A percentile compares a stretch with the other conserved stretches of the same genome.
phyloP scores from a whole-genome alignment of 2,329 filamentous ascomycete species.

The Aaosphaeria arxii region DNA sequence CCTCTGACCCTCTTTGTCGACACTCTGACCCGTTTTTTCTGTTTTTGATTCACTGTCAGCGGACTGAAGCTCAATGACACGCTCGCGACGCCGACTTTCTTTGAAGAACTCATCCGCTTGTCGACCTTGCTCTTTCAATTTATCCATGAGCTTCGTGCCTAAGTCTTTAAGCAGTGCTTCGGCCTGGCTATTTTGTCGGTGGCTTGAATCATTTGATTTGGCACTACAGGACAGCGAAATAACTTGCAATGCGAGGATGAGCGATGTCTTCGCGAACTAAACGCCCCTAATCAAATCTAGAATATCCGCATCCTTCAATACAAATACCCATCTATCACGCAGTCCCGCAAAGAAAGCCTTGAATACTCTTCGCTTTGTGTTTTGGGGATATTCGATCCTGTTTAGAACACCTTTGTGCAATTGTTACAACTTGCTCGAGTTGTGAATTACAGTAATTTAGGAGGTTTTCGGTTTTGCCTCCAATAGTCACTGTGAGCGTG shows the following conservation, averaged over 20 bases:
- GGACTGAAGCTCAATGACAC: background rate
- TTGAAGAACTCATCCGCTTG: background rate
- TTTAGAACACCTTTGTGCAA: background rate
- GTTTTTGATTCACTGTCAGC: background rate
- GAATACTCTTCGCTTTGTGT: background rate
- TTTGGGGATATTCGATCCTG: background rate
- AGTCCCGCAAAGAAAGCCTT: background rate
- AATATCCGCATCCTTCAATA: background rate
- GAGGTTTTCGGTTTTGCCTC: background rate
- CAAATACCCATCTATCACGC: background rate
- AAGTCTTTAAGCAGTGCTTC: background rate
- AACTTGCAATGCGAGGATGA: background rate
- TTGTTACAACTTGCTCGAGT: background rate
- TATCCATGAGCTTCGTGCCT: background rate
- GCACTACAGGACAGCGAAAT: background rate
- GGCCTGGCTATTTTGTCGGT: background rate
- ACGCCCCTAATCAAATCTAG: background rate
- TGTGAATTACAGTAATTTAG: background rate
- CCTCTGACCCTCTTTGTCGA: background rate
- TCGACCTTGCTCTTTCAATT: background rate
- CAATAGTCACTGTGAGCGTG: background rate
- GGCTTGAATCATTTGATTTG: background rate
- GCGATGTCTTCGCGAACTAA: background rate
- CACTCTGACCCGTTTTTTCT: background rate
- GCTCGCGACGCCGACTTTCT: background rate